These are phyloP conservation scores for Leccinum incarnatum DNA, from an alignment of 768 basidiomycete genomes.

Conservation along the genomic window DNA sequence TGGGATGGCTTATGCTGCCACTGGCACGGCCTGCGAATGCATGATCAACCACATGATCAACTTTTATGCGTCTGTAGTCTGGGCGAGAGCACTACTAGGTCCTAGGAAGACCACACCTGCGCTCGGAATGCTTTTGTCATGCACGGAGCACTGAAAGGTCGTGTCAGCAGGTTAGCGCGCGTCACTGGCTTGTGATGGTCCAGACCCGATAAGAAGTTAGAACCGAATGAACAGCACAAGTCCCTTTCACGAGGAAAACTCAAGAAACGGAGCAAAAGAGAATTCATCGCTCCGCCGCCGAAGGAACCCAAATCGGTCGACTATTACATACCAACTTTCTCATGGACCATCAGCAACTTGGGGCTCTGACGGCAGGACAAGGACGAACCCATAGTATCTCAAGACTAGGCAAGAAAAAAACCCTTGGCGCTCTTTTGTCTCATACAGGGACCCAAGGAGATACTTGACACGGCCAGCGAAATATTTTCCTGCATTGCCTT, in stretches of 20 bases:
- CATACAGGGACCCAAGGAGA: background rate
- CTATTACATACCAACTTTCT: conserved; percentile 8
- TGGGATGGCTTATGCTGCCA: conserved; percentile 19
- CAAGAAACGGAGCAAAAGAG: background rate
- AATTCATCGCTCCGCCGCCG: no score
- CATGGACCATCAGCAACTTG: background rate
- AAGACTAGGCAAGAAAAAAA: background rate
- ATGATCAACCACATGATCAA: conserved; percentile 16
- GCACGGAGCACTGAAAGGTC: background rate
- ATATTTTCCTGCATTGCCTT: background rate
- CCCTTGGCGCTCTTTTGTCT: background rate
- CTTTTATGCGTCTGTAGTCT: conserved; percentile 9
- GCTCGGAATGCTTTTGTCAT: conserved; percentile 12
- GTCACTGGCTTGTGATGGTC: background rate
- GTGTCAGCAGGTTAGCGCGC: background rate
- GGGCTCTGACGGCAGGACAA: background rate
- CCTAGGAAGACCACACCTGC: conserved; percentile 1
- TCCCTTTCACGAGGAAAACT: background rate
- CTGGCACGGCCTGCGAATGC: conserved; percentile 12
- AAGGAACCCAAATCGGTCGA: background rate
- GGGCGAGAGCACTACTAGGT: background rate
- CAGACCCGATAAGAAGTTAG: background rate
- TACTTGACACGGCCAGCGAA: background rate
- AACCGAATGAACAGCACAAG: background rate
- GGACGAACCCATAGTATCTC: background rate